Percentiles rank a stretch among this genome's conserved stretches.
These are phyloP conservation scores for Fusarium irregulare DNA, from an alignment of 2,329 filamentous ascomycete species.

Conservation along the genomic window DNA sequence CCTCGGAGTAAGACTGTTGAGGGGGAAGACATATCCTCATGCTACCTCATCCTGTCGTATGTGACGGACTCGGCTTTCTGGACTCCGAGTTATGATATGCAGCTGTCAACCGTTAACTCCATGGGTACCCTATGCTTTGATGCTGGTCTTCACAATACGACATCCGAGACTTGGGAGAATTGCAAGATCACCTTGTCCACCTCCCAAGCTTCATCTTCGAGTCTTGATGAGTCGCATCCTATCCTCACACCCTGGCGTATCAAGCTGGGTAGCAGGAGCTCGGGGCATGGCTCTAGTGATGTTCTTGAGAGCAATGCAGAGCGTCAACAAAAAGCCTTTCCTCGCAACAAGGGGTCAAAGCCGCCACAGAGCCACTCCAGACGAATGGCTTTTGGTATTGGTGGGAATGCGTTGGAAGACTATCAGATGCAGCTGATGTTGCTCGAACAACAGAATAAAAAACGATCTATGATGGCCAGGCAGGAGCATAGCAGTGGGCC, in stretches of 20 bases:
- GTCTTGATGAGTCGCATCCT: constrained; percentile 66
- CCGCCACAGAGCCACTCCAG: constrained; percentile 21
- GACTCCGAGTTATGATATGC: constrained; percentile 71
- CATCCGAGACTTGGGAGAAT: constrained; percentile 72
- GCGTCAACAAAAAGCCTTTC: constrained; percentile 47
- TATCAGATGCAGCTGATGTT: constrained; percentile 92
- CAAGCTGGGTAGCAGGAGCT: constrained; percentile 54
- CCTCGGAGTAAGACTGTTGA: constrained; percentile 48
- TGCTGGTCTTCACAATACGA: constrained; percentile 70
- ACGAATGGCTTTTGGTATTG: constrained; percentile 21
- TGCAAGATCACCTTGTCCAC: constrained; percentile 71
- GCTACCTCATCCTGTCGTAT: constrained; percentile 67
- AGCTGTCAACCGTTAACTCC: constrained; percentile 66
- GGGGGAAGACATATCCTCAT: constrained; percentile 41
- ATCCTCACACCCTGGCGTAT: constrained; percentile 67
- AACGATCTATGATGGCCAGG: constrained; percentile 83
- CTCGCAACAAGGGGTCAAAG: constrained; percentile 56
- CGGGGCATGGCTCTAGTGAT: constrained; percentile 30
- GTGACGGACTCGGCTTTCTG: constrained; percentile 69
- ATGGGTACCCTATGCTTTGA: constrained; percentile 69
- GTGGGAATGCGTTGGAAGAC: constrained; percentile 55
- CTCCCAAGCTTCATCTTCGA: constrained; percentile 68
- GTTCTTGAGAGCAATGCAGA: constrained; percentile 57
- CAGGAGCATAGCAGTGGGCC: constrained; percentile 69
- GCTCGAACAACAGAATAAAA: constrained; percentile 88